Percentiles rank a stretch among this genome's conserved stretches.
Conservation (phyloP, 2,329 filamentous ascomycete genomes). For the Colletotrichum eleusines region DNA sequence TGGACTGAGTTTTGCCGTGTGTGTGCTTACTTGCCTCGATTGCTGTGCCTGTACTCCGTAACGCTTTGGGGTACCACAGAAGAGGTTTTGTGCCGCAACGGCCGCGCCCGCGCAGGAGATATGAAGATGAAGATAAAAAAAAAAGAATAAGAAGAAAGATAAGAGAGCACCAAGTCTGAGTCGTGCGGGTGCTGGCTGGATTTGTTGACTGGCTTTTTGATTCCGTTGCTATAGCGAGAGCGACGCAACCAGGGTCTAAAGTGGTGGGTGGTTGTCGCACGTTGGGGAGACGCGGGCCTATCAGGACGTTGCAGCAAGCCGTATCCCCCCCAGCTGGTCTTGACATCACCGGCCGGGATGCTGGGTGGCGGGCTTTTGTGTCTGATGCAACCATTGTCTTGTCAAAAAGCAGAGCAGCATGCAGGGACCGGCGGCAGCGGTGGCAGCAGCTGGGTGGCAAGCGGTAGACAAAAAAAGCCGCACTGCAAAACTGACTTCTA, state of each 20-base stretch:
- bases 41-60: neutral
- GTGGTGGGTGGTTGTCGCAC: constrained; percentile 27
- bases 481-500: too few species aligned
- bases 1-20: neutral
- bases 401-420: neutral
- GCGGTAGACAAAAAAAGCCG: too few species aligned
- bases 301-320: constrained; percentile 33
- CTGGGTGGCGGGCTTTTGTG: neutral
- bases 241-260: constrained; percentile 28
- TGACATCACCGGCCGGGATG: constrained; percentile 41
- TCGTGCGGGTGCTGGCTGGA: neutral
- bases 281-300: constrained; percentile 37
- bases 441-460: too few species aligned
- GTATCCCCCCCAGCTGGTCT: constrained; percentile 8
- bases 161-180: neutral
- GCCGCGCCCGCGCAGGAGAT: neutral
- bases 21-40: neutral
- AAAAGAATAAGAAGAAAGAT: neutral
- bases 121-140: neutral
- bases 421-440: constrained; percentile 1
- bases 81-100: neutral
- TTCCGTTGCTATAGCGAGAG: constrained; percentile 36
- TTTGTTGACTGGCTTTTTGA: constrained; percentile 38
- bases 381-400: constrained; percentile 19
- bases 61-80: neutral